Evolutionary conservation across 2,329 filamentous ascomycete genomes (phyloP).

Genomic region (Aspergillus alliaceus): DNA sequence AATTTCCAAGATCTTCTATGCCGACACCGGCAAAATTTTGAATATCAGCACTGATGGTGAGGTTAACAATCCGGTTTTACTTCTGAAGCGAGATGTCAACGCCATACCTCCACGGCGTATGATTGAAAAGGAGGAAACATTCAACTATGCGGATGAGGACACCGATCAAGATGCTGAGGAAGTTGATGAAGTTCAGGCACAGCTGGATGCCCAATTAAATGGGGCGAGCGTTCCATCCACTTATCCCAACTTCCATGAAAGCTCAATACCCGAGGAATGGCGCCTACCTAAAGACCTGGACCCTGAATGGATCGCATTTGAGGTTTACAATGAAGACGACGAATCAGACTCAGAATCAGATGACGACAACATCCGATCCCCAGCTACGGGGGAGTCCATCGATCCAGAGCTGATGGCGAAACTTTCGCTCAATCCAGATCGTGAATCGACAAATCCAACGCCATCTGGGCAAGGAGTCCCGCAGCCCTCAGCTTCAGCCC

Average conservation of each 20-base stretch:
- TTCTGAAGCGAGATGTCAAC: slow-evolving; percentile 70
- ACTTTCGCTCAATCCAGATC: slow-evolving; percentile 41
- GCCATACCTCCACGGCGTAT: slow-evolving; percentile 62
- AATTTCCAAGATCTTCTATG: slow-evolving; percentile 89
- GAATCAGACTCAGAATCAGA: slow-evolving; percentile 56
- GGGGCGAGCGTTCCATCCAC: slow-evolving; percentile 5
- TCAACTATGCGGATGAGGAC: slow-evolving; percentile 26
- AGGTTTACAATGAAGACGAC: slow-evolving; percentile 71
- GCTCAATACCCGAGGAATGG: slow-evolving; percentile 49
- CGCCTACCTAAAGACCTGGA: slow-evolving; percentile 73
- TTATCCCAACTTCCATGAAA: slow-evolving; percentile 26
- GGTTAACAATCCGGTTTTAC: slow-evolving; percentile 69
- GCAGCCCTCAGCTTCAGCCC: slow-evolving; percentile 31
- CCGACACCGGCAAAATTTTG: slow-evolving; percentile 83
- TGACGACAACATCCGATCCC: slow-evolving; percentile 26
- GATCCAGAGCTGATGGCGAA: slow-evolving; percentile 50
- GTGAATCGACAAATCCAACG: slow-evolving; percentile 29
- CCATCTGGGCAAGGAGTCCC: slow-evolving; percentile 17
- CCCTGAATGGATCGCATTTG: slow-evolving; percentile 86
- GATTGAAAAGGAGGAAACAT: slow-evolving; percentile 49
- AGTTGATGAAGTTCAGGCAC: slow-evolving; percentile 43
- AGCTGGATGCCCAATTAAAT: slow-evolving; percentile 40
- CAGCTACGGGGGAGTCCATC: slow-evolving; percentile 28
- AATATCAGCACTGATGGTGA: slow-evolving; percentile 73
- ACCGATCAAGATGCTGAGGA: slow-evolving; percentile 33